These are phyloP conservation scores for Diaporthe eres DNA, from an alignment of 2,329 filamentous ascomycete species.

Conservation along the genomic window DNA sequence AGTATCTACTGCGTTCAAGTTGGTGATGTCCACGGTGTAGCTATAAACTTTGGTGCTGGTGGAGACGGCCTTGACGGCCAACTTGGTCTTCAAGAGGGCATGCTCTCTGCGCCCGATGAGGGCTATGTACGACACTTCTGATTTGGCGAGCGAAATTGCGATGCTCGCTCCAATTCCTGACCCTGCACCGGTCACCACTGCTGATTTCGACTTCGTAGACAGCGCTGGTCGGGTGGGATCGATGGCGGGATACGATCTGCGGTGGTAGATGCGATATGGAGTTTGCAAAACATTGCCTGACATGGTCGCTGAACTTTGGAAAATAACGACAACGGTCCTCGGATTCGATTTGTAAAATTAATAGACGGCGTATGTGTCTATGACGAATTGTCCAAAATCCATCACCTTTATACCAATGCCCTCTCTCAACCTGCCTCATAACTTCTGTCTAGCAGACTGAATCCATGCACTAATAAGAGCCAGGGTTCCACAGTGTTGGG, in stretches of 20 bases:
- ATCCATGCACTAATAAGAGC: not conserved
- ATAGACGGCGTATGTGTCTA: too few relatives aligned
- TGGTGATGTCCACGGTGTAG: not conserved
- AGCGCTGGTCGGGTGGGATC: slow-evolving; percentile 20
- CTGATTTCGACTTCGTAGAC: slow-evolving; percentile 31
- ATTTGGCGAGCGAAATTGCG: slow-evolving; percentile 21
- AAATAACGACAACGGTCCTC: not conserved
- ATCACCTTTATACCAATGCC: not conserved
- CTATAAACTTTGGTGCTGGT: not conserved
- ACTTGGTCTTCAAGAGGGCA: slow-evolving; percentile 4
- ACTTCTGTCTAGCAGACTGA: not conserved
- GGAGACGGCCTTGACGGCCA: not conserved
- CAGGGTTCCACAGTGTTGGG: not conserved
- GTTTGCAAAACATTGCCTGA: not conserved
- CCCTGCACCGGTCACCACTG: slow-evolving; percentile 22
- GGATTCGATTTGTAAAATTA: not conserved
- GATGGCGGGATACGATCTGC: slow-evolving; percentile 19
- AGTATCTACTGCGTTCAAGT: not conserved
- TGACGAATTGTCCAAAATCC: too few relatives aligned
- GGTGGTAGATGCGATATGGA: slow-evolving; percentile 19
- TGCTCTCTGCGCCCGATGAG: slow-evolving; percentile 16
- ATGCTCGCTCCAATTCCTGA: slow-evolving; percentile 21
- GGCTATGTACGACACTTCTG: not conserved
- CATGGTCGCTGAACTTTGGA: not conserved
- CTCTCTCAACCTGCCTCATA: not conserved